Evolutionary conservation across 768 basidiomycete genomes (phyloP).

Genomic region (Hortiboletus campestris): DNA sequence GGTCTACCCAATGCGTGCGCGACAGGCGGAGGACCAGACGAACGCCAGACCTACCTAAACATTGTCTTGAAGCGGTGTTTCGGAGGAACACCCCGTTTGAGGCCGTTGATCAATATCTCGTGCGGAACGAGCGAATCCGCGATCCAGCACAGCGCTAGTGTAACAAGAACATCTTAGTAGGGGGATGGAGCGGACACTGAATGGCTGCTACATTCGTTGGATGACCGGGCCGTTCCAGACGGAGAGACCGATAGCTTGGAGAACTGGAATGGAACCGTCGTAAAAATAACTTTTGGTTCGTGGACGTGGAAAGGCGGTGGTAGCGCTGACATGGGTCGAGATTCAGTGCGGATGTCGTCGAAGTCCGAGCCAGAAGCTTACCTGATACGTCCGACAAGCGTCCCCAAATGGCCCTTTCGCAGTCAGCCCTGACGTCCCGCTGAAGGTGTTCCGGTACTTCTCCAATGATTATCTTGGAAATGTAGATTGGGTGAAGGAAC

Average conservation of each 20-base stretch:
- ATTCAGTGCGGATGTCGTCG: neutral
- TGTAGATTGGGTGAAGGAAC: slow-evolving; percentile 60
- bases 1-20: slow-evolving; percentile 39
- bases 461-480: slow-evolving; percentile 67
- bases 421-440: slow-evolving; percentile 52
- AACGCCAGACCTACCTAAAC: slow-evolving; percentile 48
- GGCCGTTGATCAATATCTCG: slow-evolving; percentile 76
- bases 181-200: neutral
- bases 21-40: neutral
- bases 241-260: slow-evolving; percentile 45
- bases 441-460: slow-evolving; percentile 51
- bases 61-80: slow-evolving; percentile 65
- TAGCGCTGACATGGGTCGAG: slow-evolving; percentile 36
- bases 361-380: slow-evolving; percentile 12
- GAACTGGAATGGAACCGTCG: slow-evolving; percentile 51
- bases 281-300: slow-evolving; percentile 56
- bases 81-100: slow-evolving; percentile 72
- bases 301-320: slow-evolving; percentile 49
- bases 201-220: slow-evolving; percentile 61
- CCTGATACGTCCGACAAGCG: slow-evolving; percentile 49
- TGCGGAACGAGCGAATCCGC: slow-evolving; percentile 43
- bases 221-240: slow-evolving; percentile 42
- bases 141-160: slow-evolving; percentile 68
- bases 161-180: neutral
- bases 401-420: slow-evolving; percentile 62